These are phyloP conservation scores for Meira nashicola DNA, from an alignment of 1,284 basidiomycete genomes.

Conservation along the genomic window DNA sequence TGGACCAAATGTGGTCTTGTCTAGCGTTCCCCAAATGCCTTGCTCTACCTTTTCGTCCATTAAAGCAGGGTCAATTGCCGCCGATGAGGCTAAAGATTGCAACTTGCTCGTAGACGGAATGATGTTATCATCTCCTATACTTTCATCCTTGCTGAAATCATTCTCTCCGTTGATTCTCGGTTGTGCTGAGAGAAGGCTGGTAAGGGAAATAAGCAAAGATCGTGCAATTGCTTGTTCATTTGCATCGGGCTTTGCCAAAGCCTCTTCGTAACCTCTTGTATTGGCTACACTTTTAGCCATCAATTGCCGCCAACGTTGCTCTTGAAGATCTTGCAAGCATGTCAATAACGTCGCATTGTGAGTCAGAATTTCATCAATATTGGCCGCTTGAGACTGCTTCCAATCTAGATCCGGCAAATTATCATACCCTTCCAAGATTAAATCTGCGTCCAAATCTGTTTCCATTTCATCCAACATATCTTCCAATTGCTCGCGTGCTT, in stretches of 20 bases:
- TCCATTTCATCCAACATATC: background rate
- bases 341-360: background rate
- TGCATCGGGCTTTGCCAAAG: background rate
- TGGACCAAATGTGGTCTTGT: conserved; percentile 8
- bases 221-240: conserved; percentile 3
- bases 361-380: background rate
- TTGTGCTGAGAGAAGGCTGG: background rate
- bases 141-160: background rate
- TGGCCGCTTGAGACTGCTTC: background rate
- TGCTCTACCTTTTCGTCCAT: conserved; percentile 18
- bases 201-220: background rate
- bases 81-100: background rate
- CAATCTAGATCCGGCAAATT: background rate
- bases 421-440: conserved; percentile 1
- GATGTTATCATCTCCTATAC: background rate
- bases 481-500: background rate
- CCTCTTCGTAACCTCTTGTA: too few species aligned
- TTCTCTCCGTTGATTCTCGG: conserved; percentile 8
- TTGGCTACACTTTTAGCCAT: background rate
- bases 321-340: conserved; percentile 7
- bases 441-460: conserved; percentile 7
- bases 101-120: background rate
- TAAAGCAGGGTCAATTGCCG: conserved; percentile 25
- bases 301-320: background rate
- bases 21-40: conserved; percentile 42